Percentiles rank a stretch among this genome's conserved stretches.
Evolutionary conservation across 177 flowering plant genomes (phyloP).

Genomic region (Vitis hybrid): DNA sequence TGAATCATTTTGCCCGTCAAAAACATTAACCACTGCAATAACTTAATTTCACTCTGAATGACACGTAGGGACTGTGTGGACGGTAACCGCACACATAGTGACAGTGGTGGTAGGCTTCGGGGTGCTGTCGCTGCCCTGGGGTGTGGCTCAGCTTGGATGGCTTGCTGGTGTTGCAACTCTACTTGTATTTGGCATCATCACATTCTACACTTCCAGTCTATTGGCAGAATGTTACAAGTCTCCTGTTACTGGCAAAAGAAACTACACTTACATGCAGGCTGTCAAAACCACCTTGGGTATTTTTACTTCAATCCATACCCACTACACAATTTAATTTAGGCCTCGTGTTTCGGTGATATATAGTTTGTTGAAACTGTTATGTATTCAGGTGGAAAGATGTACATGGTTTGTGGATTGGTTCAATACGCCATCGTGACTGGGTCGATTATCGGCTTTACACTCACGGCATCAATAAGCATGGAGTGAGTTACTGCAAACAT

Average conservation of each 20-base stretch:
- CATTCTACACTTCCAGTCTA: constrained; percentile 38
- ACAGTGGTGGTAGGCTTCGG: constrained; percentile 58
- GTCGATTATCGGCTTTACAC: constrained; percentile 38
- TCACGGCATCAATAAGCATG: constrained; percentile 54
- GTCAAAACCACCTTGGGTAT: constrained; percentile 38
- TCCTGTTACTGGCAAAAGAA: constrained; percentile 35
- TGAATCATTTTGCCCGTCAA: too few relatives aligned
- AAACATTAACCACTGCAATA: too few relatives aligned
- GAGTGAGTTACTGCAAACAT: constrained; percentile 26
- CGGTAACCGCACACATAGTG: constrained; percentile 53
- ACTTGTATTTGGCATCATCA: constrained; percentile 25
- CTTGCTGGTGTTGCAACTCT: constrained; percentile 27
- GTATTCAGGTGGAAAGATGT: constrained; percentile 36
- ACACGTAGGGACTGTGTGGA: constrained; percentile 18
- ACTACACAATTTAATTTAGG: too few relatives aligned
- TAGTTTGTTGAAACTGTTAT: not conserved
- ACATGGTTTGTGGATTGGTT: constrained; percentile 32
- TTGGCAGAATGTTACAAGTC: constrained; percentile 48
- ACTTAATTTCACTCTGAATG: too few relatives aligned
- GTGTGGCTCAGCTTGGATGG: constrained; percentile 57
- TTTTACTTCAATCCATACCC: too few relatives aligned
- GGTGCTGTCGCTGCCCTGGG: constrained; percentile 55
- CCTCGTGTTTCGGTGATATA: not conserved
- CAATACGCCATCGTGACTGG: constrained; percentile 39
- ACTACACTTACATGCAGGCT: constrained; percentile 41